Conservation (phyloP, 192 early-diverging fungal genomes). For the Coemansia sp. region DNA sequence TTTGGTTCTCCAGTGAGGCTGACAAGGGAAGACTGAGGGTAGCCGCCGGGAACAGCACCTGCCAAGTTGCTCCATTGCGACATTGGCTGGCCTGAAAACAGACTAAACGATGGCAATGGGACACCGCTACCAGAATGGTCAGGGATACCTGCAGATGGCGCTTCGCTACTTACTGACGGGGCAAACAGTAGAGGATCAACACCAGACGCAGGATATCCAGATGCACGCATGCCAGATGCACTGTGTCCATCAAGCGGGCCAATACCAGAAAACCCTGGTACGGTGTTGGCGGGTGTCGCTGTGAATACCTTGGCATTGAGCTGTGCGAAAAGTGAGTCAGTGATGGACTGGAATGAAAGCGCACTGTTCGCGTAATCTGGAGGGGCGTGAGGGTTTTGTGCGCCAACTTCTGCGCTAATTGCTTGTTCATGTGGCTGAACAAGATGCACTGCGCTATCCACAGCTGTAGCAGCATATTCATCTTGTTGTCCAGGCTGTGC, state of each 20-base stretch:
- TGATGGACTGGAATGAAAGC: conserved; percentile 46
- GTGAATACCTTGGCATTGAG: conserved; percentile 48
- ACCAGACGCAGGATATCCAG: conserved; percentile 23
- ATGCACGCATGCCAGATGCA: conserved; percentile 5
- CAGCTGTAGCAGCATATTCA: background rate
- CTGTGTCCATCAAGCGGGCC: conserved; percentile 5
- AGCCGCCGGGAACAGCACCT: conserved; percentile 9
- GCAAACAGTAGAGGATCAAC: conserved; percentile 47
- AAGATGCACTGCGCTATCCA: background rate
- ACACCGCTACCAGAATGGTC: background rate
- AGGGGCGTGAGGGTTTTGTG: background rate
- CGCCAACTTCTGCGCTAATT: background rate
- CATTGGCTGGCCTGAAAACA: conserved; percentile 18
- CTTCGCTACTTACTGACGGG: conserved; percentile 11
- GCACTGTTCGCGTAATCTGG: conserved; percentile 28
- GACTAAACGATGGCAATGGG: conserved; percentile 18
- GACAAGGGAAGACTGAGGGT: conserved; percentile 27
- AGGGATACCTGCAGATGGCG: background rate
- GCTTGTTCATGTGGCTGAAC: background rate
- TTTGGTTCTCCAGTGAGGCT: conserved; percentile 18
- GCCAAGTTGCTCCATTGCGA: conserved; percentile 23
- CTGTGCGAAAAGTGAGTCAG: conserved; percentile 50
- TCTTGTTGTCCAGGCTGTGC: too few species aligned
- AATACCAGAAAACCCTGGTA: conserved; percentile 19
- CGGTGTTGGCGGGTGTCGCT: conserved; percentile 5